Base-by-base conservation (phyloP, 495 filamentous ascomycete species). In the Immersiella caudata region DNA sequence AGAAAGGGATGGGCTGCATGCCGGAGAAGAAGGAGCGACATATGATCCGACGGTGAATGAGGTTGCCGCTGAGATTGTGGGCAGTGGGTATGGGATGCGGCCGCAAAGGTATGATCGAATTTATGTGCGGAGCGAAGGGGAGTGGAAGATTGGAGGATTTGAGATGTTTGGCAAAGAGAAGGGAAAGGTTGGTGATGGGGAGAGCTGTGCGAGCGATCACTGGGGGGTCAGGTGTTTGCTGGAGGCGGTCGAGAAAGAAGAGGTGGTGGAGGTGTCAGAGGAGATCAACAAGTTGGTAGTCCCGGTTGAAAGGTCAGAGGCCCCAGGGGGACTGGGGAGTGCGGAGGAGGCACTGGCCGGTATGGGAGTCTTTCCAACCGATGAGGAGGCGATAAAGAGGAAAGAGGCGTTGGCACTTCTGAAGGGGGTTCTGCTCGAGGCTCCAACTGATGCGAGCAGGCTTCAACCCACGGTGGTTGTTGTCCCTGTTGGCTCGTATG, bases 61-160 rank as follows among this genome's bases (percentile, higher is more conserved):
- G 22, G 75, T 86, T 8, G 84, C 86, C 2, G 79, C 81, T 18
- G 75, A 79, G 7, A 77, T 71, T 9, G 78, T 79, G 18, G 74
- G 73, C 27, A 77, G 74, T 33, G 73, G 75, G 5, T 76, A 74
- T 40, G 71, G 81, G 25, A 78, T 79, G 36, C 79, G 83, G n/a
- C 85, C 86, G 6, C 86, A 88, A 70, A 73, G 87, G 25, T 88
- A 87, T 65, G 85, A 88, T 68, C 77, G 87, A 33, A 82, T 89
- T 52, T 71, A 87, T 11, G 74, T 85, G 3, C 78, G 73, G 46
- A 77, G 79, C 6, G 70, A 79, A 24, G 76, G 72, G 6, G 46
- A 72, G 8, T 70, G 84, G n/a, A 65, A 70, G 16, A 67, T 81
- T 0, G 70, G 64, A 6, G 67, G 68, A 18, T 84, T 87, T 59